Evolutionary conservation across 345 rosid genomes (phyloP), one percentile per base, ranked within the genome.

Genomic region (Melaleuca quinquenervia): DNA sequence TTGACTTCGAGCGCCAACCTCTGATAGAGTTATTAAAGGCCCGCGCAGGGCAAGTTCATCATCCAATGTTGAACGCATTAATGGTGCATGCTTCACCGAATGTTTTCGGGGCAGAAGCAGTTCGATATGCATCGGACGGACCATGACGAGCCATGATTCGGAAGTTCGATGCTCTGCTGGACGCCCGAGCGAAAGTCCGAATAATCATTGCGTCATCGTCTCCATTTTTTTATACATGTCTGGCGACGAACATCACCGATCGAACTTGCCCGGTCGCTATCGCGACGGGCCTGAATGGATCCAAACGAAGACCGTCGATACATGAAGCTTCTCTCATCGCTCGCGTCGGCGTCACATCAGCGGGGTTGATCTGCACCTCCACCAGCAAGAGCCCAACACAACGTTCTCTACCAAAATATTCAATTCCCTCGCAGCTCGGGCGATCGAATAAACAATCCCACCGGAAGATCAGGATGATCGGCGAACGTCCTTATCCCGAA

Each of bases 161-260:
- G 32, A 62, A 70, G 48, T 9, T 36, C 0, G 48, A 1, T 3
- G 4, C 24, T 53, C 56, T 20, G 8, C 56, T 21, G 4, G 26
- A 20, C 11, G 0, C 7, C 7, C 26, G 22, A 5, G 7, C 2
- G 7, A 41, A 70, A 70, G 48, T 70, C 13, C 24, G 0, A 6
- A 41, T 1, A 70, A 21, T 70, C 78, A 18, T 20, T 1, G 45
- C 78, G 1, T 8, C 78, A 2, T 18, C 0, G 3, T n/a, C 41
- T 62, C 41, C 41, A 13, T 3, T 29, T 8, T 62, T 27, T 20
- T 14, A 0, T 29, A 16, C 0, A 13, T 20, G 11, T n/a, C 0
- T 58, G 6, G 32, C 70, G 0, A n/a, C 0, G 4, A 27, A 14
- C 36, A 27, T 27, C 74, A 13, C 13, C 36, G 0, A 14, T 62